phyloP scores from a whole-genome alignment of 768 basidiomycete genomes.

The Sporobolomyces roseus region DNA sequence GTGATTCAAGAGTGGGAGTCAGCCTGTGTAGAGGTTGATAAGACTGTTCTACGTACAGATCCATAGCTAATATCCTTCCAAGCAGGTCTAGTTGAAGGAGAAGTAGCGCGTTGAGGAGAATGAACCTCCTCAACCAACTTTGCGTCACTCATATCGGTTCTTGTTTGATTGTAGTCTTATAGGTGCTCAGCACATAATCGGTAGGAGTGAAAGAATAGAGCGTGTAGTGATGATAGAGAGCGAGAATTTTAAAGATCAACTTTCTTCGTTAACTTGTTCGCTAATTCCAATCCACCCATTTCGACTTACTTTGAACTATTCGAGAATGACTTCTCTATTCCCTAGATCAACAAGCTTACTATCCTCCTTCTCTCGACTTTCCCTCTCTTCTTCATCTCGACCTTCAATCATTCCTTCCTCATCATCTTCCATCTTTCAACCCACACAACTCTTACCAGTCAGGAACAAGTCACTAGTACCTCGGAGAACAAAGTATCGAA shows the following conservation, averaged over 20 bases:
- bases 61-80: constrained; percentile 44
- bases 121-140: too few species aligned
- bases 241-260: too few species aligned
- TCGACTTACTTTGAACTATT: neutral
- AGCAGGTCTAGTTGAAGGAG: constrained; percentile 1
- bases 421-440: constrained; percentile 17
- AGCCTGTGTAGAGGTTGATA: neutral
- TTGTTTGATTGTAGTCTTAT: neutral
- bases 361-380: constrained; percentile 34
- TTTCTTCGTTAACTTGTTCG: neutral
- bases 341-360: constrained; percentile 51
- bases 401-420: neutral
- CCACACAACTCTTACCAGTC: constrained; percentile 52
- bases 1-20: constrained; percentile 4
- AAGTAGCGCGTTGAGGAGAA: constrained; percentile 1
- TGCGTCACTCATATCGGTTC: neutral
- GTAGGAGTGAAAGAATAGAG: neutral
- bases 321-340: constrained; percentile 13
- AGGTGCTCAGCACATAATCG: constrained; percentile 22
- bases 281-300: neutral
- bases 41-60: constrained; percentile 21
- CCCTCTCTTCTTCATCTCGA: constrained; percentile 9
- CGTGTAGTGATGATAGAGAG: too few species aligned
- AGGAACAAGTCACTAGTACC: constrained; percentile 60
- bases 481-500: constrained; percentile 72